Conservation (phyloP, 441 rosid species). For the Capsella rubella region DNA sequence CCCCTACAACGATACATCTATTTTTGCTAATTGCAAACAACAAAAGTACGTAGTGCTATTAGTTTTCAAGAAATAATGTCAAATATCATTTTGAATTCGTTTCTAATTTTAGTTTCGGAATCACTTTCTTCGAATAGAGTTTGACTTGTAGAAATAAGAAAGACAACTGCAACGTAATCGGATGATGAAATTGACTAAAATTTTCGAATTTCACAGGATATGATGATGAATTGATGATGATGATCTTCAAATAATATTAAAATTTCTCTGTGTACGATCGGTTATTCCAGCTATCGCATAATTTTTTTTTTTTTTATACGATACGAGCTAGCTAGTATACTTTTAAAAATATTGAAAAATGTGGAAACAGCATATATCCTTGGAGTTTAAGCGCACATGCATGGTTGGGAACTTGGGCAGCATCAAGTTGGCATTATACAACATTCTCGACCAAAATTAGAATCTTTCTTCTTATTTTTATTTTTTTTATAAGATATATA, state of each 20-base stretch:
- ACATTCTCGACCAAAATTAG: slow-evolving; percentile 35
- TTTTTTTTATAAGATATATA: not conserved
- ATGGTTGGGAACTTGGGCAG: slow-evolving; percentile 47
- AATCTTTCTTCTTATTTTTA: slow-evolving; percentile 20
- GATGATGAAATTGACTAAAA: not conserved
- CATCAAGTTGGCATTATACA: slow-evolving; percentile 44
- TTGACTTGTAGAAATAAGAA: too few relatives aligned
- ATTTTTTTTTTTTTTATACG: too few relatives aligned
- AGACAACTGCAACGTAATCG: too few relatives aligned
- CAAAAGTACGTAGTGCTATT: not conserved
- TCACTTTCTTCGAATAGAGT: not conserved
- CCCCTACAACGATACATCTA: not conserved
- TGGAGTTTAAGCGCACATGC: slow-evolving; percentile 44
- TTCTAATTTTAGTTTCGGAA: not conserved
- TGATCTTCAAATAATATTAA: not conserved
- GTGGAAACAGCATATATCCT: slow-evolving; percentile 29
- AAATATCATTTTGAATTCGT: not conserved
- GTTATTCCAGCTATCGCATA: not conserved
- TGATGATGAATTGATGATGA: not conserved
- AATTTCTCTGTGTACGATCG: not conserved
- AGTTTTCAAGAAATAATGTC: not conserved
- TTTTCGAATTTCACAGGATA: not conserved
- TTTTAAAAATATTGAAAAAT: not conserved
- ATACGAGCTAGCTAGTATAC: not conserved
- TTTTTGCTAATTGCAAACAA: not conserved